Evolutionary conservation across 1,284 basidiomycete species (phyloP), one percentile per base, ranked within the genome.

Genomic region (Microbotryum saponariae): DNA sequence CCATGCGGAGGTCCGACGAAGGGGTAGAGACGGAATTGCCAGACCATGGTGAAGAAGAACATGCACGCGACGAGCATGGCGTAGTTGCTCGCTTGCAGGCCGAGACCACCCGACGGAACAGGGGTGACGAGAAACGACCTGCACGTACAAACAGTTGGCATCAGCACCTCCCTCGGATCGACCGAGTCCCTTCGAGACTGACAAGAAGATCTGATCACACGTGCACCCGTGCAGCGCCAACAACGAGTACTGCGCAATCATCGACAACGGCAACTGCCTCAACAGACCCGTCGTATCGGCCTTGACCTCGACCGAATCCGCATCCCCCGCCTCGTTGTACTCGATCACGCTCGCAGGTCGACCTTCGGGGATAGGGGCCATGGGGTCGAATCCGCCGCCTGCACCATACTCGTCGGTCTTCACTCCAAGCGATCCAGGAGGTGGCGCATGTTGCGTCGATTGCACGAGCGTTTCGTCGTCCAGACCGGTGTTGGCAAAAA

Each of bases 331-430:
- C 37, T 61, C 56, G 37, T 47, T 21, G 8, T 60, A 50, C 31
- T 70, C 64, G 56, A 71, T 33, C 6, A 65, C 58, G 47, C 63
- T 66, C 6, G 66, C 51, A 1, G 64, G 29, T 8, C 67, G 54
- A 23, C 44, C 47, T 37, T 69, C 68, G 21, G 68, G 68, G 10
- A 69, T 69, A 2, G 63, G 61, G 9, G 61, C 91, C 92, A 97
- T 91, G 75, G 94, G 91, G 65, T 92, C 86, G 76, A 97, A 98
- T 16, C 12, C 37, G 37, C 37, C 37, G 14, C 37, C 37, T 0
- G 92, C 91, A 5, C 89, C 88, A 76, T 93, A 91, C 76, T 97
- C 92, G 75, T 97, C 97, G 71, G 90, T 87, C 72, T 87, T 89
- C 78, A 93, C 37, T 21, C 23, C 29, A 18, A 42, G 44, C 56